Base-by-base conservation (phyloP, 2,329 filamentous ascomycete species). In the Biscogniauxia marginata region DNA sequence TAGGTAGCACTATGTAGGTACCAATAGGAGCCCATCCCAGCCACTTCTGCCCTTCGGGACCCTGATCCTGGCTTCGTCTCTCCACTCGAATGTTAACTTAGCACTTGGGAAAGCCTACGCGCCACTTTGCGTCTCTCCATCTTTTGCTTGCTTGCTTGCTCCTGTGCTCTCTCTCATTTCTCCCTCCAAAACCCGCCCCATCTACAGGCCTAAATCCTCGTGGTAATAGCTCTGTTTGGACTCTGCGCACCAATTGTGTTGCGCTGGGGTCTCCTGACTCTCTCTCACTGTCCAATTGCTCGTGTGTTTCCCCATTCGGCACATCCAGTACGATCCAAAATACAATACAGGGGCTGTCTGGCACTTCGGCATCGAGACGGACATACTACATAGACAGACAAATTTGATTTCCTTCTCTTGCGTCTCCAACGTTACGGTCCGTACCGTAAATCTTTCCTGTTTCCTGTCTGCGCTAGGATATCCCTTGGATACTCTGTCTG, bases 251-350 rank as follows among this genome's bases (percentile, higher is more conserved):
- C 34, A 57, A 59, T 58, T 56, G 58, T 53, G 45, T 55, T 57
- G 61, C 56, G 61, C 53, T 57, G 61, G 61, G 61, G 59, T 61
- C 58, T 45, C 59, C 54, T 60, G 51, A 57, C 7, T 53, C 30
- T 39, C 18, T 52, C 23, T 52, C 39, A 52, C 59, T 53, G 52
- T 47, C 55, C 21, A 59, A 43, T 20, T 57, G 53, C 46, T 18
- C 45, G 58, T 54, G 46, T 16, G 25, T 21, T 46, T 58, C 13
- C 44, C 48, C 34, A 50, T 50, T 56, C 24, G 52, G 52, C 52
- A 54, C 24, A 46, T 53, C 49, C 48, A 59, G 55, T 51, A 44
- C 48, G 34, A 50, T 52, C n/a, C n/a, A n/a, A n/a, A n/a, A n/a
- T n/a, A n/a, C n/a, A n/a, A n/a, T 39, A 39, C 30, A 39, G 30